A percentile compares a stretch with the other conserved stretches of the same genome.
These are phyloP conservation scores for Hypholoma sublateritium DNA, from an alignment of 768 basidiomycete species.

Conservation along the genomic window DNA sequence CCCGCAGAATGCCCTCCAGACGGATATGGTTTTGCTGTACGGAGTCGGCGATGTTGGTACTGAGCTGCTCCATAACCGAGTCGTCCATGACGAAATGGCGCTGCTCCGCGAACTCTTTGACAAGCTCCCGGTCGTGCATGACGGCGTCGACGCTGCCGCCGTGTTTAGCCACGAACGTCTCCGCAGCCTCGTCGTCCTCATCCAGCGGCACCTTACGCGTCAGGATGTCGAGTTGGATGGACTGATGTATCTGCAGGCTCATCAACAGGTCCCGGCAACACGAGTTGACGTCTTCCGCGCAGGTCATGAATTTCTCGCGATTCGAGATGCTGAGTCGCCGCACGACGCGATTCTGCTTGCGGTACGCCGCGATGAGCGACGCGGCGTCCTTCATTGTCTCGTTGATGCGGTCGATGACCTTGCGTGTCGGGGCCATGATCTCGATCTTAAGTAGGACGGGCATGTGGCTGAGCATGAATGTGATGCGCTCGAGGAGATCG, in stretches of 20 bases:
- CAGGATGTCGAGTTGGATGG: slow-evolving; percentile 34
- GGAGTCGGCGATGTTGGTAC: slow-evolving; percentile 31
- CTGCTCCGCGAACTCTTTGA: slow-evolving; percentile 36
- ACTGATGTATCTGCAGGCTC: slow-evolving; percentile 43
- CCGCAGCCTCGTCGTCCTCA: slow-evolving; percentile 34
- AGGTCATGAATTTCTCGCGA: slow-evolving; percentile 34
- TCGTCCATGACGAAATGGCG: slow-evolving; percentile 37
- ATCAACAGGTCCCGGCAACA: slow-evolving; percentile 38
- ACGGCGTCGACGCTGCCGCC: slow-evolving; percentile 35
- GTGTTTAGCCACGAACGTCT: slow-evolving; percentile 33
- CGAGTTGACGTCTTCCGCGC: slow-evolving; percentile 29
- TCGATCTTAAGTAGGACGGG: slow-evolving; percentile 32
- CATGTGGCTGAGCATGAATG: slow-evolving; percentile 41
- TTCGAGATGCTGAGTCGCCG: slow-evolving; percentile 38
- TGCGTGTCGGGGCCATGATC: slow-evolving; percentile 31
- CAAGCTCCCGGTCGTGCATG: slow-evolving; percentile 33
- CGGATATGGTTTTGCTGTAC: slow-evolving; percentile 30
- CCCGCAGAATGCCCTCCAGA: slow-evolving; percentile 30
- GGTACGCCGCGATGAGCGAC: slow-evolving; percentile 37
- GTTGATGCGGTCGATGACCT: slow-evolving; percentile 38
- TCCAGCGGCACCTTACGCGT: slow-evolving; percentile 37
- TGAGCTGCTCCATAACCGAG: slow-evolving; percentile 39
- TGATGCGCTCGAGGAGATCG: slow-evolving; percentile 40
- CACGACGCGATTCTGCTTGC: slow-evolving; percentile 34
- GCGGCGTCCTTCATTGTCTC: slow-evolving; percentile 37